Conservation (phyloP, 208 protist species). For the Leishmania guyanensis region DNA sequence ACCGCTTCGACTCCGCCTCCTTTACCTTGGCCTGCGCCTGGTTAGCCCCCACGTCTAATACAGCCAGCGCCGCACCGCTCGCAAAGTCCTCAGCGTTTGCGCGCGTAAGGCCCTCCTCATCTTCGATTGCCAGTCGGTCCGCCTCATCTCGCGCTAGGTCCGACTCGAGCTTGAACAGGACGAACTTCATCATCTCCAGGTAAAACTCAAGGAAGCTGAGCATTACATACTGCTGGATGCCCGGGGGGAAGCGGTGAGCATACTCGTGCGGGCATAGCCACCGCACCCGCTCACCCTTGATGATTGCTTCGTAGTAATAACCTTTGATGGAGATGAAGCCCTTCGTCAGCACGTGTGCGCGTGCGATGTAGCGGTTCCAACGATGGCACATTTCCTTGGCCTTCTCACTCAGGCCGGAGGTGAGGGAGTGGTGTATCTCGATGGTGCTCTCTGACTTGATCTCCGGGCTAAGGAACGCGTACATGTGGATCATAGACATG, state of each 20-base stretch:
- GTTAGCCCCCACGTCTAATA: neutral
- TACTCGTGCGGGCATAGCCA: slow-evolving; percentile 99
- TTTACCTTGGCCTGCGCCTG: slow-evolving; percentile 33
- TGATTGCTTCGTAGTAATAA: slow-evolving; percentile 98
- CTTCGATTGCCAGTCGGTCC: slow-evolving; percentile 56
- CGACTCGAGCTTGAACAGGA: slow-evolving; percentile 97
- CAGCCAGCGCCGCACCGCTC: slow-evolving; percentile 17
- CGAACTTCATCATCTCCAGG: slow-evolving; percentile 95
- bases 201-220: slow-evolving; percentile 98
- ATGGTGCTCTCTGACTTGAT: slow-evolving; percentile 76
- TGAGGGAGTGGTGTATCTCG: slow-evolving; percentile 78
- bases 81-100: slow-evolving; percentile 36
- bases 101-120: slow-evolving; percentile 25
- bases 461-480: slow-evolving; percentile 89
- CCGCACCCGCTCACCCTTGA: slow-evolving; percentile 94
- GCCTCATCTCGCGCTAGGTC: slow-evolving; percentile 59
- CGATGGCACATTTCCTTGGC: slow-evolving; percentile 67
- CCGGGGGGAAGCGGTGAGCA: slow-evolving; percentile 91
- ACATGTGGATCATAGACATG: slow-evolving; percentile 96
- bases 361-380: slow-evolving; percentile 90
- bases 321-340: slow-evolving; percentile 99
- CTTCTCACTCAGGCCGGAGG: slow-evolving; percentile 74
- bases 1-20: slow-evolving; percentile 41
- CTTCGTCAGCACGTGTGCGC: slow-evolving; percentile 88
- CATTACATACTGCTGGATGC: slow-evolving; percentile 96